A percentile compares a stretch with the other conserved stretches of the same genome.
Conservation (phyloP, 192 early-diverging fungal genomes). For the Backusella psychrophila region DNA sequence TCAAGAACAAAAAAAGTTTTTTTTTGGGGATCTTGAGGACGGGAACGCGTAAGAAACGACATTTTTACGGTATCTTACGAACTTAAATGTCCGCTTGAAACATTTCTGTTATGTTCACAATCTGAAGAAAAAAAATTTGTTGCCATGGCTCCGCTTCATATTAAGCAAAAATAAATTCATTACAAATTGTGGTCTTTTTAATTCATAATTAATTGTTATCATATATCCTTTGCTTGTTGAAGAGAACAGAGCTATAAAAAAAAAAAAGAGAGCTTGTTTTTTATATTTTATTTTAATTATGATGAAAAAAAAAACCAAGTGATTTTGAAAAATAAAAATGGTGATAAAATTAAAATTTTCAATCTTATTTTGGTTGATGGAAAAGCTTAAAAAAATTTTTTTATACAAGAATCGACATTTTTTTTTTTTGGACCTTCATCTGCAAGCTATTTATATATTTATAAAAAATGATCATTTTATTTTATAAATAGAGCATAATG, state of each 20-base stretch:
- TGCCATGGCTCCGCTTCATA: not conserved
- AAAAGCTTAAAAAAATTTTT: not conserved
- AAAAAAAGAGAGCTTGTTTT: not conserved
- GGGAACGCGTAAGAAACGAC: slow-evolving; percentile 37
- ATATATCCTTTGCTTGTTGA: not conserved
- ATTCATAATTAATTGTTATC: not conserved
- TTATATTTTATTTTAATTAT: not conserved
- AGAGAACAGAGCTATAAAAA: not conserved
- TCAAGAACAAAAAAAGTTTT: not conserved
- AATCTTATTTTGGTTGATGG: not conserved
- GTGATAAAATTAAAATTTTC: not conserved
- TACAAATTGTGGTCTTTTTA: not conserved
- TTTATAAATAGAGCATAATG: not conserved
- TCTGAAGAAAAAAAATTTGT: slow-evolving; percentile 1
- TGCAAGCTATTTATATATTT: not conserved
- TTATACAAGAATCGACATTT: not conserved
- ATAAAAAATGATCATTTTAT: not conserved
- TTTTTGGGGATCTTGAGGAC: slow-evolving; percentile 30
- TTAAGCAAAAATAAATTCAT: not conserved
- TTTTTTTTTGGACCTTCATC: not conserved
- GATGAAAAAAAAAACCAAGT: not conserved
- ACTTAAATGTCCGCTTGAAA: slow-evolving; percentile 23
- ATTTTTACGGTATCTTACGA: slow-evolving; percentile 17
- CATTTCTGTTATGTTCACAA: slow-evolving; percentile 19
- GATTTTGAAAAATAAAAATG: not conserved